A percentile compares a stretch with the other conserved stretches of the same genome.
Evolutionary conservation across 306 rosid species (phyloP).

Genomic region (Corylus americana): DNA sequence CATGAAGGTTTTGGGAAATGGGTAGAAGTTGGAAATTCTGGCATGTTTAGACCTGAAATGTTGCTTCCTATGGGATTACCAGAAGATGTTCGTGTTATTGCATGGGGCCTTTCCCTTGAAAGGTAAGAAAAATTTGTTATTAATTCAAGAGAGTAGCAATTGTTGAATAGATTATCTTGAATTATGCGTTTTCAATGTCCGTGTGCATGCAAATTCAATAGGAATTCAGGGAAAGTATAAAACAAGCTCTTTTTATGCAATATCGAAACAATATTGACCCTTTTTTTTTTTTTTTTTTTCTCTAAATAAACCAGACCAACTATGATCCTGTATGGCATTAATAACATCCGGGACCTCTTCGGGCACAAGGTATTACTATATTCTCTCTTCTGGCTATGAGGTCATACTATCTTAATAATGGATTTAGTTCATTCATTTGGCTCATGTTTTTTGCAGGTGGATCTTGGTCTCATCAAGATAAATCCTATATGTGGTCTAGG

Average conservation of each 20-base stretch:
- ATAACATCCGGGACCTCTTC: slow-evolving; percentile 92
- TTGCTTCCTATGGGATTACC: slow-evolving; percentile 97
- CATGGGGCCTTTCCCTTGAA: slow-evolving; percentile 98
- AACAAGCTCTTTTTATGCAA: slow-evolving; percentile 7
- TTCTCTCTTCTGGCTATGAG: background rate
- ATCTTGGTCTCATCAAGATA: slow-evolving; percentile 85
- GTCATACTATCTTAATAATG: slow-evolving; percentile 10
- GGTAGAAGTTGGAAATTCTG: slow-evolving; percentile 96
- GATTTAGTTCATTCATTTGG: background rate
- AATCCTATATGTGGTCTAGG: slow-evolving; percentile 86
- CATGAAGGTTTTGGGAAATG: slow-evolving; percentile 90
- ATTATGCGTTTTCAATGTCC: background rate
- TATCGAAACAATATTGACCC: slow-evolving; percentile 8
- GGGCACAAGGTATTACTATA: slow-evolving; percentile 71
- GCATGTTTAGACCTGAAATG: slow-evolving; percentile 99
- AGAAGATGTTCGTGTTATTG: slow-evolving; percentile 88
- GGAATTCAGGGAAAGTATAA: background rate
- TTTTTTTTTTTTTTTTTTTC: slow-evolving; percentile 1
- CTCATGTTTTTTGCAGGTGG: slow-evolving; percentile 53
- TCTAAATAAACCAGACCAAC: slow-evolving; percentile 68
- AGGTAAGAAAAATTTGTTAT: slow-evolving; percentile 47
- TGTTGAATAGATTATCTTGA: background rate
- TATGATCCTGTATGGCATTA: slow-evolving; percentile 81
- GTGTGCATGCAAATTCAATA: background rate
- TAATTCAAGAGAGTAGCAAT: background rate